These are phyloP conservation scores for Arctostaphylos glauca DNA, from an alignment of 148 eudicot genomes.

Conservation along the genomic window DNA sequence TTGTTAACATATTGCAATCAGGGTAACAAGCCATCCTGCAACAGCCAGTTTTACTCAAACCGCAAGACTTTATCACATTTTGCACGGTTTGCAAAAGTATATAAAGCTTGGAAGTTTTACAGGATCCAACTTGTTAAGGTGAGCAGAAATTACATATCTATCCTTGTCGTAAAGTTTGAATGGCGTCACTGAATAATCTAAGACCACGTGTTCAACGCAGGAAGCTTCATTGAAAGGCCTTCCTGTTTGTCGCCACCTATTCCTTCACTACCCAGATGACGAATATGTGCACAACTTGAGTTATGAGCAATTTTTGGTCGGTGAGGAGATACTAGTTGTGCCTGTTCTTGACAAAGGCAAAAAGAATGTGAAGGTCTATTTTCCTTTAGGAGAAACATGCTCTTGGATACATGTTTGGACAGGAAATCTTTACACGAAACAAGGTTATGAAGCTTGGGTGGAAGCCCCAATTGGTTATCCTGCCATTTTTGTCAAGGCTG, in stretches of 20 bases:
- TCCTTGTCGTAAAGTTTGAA: background rate
- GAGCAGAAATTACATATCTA: background rate
- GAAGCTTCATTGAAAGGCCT: constrained; percentile 86
- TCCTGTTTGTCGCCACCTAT: constrained; percentile 90
- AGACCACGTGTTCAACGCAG: constrained; percentile 29
- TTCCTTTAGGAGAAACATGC: constrained; percentile 65
- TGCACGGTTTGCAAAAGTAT: constrained; percentile 79
- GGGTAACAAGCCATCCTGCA: constrained; percentile 92
- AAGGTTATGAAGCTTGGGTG: constrained; percentile 65
- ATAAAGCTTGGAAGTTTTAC: constrained; percentile 96
- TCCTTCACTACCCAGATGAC: constrained; percentile 88
- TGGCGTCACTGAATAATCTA: background rate
- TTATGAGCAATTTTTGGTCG: constrained; percentile 86
- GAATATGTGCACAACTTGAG: constrained; percentile 70
- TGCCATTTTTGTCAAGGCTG: constrained; percentile 78
- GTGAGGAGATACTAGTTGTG: constrained; percentile 84
- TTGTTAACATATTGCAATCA: constrained; percentile 27
- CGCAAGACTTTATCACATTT: constrained; percentile 80
- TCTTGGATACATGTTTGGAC: constrained; percentile 94
- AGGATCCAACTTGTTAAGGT: constrained; percentile 93
- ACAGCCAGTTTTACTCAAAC: constrained; percentile 89
- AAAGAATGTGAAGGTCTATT: constrained; percentile 69
- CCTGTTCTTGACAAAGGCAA: constrained; percentile 84
- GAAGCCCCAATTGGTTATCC: constrained; percentile 89
- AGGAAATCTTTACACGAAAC: constrained; percentile 46